Evolutionary conservation across 495 filamentous ascomycete genomes (phyloP), one percentile per base, ranked within the genome.

Genomic region (Viridothelium virens): DNA sequence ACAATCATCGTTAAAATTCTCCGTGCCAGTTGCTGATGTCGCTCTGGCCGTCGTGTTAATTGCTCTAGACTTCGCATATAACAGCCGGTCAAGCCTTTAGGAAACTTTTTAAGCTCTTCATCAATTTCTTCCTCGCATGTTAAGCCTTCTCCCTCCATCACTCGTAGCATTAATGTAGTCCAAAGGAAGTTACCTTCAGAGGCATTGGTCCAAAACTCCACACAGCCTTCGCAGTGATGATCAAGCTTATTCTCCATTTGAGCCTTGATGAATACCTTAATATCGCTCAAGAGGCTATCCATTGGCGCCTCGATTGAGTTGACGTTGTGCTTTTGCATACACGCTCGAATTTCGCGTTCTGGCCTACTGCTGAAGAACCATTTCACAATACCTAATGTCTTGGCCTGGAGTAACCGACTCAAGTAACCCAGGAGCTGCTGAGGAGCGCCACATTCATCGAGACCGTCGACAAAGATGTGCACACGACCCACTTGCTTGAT

Each of bases 301-400:
- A 38, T 66, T 3, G 62, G 44, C 4, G 67, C 64, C 9, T 66
- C 56, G 62, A 73, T 68, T 68, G 72, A 65, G 11, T 37, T 65
- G 11, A 68, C 48, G 64, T 61, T 39, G 53, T 67, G 53, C 12
- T 66, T 63, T 37, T 65, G 63, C 39, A 67, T 39, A 37, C 66
- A 67, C 1, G 56, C 65, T 47, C 68, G 67, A n/a, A 74, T 69
- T 7, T 73, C 63, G n/a, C 62, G 39, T 37, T 74, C 70, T 36
- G 66, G 67, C 38, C 76, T 67, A 61, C 74, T 78, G 1, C 70
- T 74, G 46, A 75, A 74, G 37, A 76, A 71, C 74, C 74, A 78
- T 66, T 76, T 78, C 12, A 70, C 68, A 37, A 72, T 73, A 0
- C 75, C 76, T 44, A 70, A 65, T 14, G 39, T 64, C 62, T 74